Percentiles rank a stretch among this genome's conserved stretches.
phyloP scores from a whole-genome alignment of 805 yeast species.

The Saturnispora galanensis region DNA sequence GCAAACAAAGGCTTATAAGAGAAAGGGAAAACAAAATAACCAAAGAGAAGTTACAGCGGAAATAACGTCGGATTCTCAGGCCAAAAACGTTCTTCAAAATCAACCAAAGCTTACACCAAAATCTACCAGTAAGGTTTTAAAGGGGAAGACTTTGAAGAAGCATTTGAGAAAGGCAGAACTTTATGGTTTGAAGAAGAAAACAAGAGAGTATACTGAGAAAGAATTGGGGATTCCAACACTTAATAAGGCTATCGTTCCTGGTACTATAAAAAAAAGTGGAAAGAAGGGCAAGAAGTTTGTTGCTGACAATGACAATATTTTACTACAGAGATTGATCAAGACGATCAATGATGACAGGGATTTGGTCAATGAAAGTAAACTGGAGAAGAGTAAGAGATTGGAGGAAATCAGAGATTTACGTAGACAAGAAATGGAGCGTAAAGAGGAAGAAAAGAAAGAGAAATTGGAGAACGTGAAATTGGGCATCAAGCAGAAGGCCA shows the following conservation, averaged over 20 bases:
- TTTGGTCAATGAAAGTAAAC: slow-evolving; percentile 69
- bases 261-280: slow-evolving; percentile 57
- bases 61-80: slow-evolving; percentile 54
- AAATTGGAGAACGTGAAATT: slow-evolving; percentile 68
- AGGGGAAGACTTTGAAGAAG: slow-evolving; percentile 49
- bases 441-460: slow-evolving; percentile 58
- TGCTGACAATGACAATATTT: slow-evolving; percentile 54
- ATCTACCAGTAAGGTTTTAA: slow-evolving; percentile 39
- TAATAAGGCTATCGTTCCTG: slow-evolving; percentile 80
- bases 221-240: slow-evolving; percentile 72
- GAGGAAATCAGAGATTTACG: slow-evolving; percentile 85
- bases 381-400: slow-evolving; percentile 80
- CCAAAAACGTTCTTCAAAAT: slow-evolving; percentile 52
- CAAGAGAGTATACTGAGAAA: slow-evolving; percentile 58
- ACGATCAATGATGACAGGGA: slow-evolving; percentile 79
- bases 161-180: slow-evolving; percentile 55
- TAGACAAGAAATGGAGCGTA: slow-evolving; percentile 77
- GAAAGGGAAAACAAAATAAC: slow-evolving; percentile 41
- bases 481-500: slow-evolving; percentile 66
- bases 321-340: slow-evolving; percentile 60
- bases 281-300: slow-evolving; percentile 82
- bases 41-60: slow-evolving; percentile 55
- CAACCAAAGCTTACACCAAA: slow-evolving; percentile 55
- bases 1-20: slow-evolving; percentile 51
- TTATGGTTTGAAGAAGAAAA: slow-evolving; percentile 54